Evolutionary conservation across 2,329 filamentous ascomycete species (phyloP), one percentile per base, ranked within the genome.

Genomic region (Apiospora saccharicola): DNA sequence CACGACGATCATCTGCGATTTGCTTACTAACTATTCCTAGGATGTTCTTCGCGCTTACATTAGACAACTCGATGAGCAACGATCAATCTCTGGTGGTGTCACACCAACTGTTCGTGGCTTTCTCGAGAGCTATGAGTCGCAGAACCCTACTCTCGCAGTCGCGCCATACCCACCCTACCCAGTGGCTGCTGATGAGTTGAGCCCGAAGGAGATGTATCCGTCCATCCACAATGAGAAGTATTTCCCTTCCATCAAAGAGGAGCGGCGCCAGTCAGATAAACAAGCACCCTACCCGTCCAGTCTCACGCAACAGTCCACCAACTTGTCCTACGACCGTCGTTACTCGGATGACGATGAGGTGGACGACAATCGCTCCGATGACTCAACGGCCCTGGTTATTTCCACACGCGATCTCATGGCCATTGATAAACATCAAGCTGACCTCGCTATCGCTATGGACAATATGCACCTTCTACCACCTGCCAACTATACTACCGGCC

Each of bases 1-100:
- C 69, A 26, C 69, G 71, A 41, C 67, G 47, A 30, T 47, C 34
- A 43, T 5, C 10, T 34, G 34, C 41, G 30, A 46, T 30, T 71
- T 34, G 68, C 30, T 75, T 14, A 71, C 76, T 79, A 72, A 78
- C 72, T 46, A 64, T 70, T 57, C 41, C 70, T 72, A 91, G 90
- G 88, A 90, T 75, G 83, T 90, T 13, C 80, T 91, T 34, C 85
- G 88, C 73, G 88, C 89, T 26, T 91, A 91, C 76, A 90, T 91
- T 57, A 87, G 88, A 47, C 87, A 90, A 76, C 85, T 91, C 73
- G 87, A 90, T 74, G 85, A 88, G 53, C 83, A 86, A 71, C 82
- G 83, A 47, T 79, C 80, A n/a, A 78, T 81, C 16, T 83, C 83
- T 51, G 84, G 82, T 30, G 85, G 84, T 37, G 79, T 81, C 46